Evolutionary conservation across 345 rosid species (phyloP).

Genomic region (Corchorus capsularis): DNA sequence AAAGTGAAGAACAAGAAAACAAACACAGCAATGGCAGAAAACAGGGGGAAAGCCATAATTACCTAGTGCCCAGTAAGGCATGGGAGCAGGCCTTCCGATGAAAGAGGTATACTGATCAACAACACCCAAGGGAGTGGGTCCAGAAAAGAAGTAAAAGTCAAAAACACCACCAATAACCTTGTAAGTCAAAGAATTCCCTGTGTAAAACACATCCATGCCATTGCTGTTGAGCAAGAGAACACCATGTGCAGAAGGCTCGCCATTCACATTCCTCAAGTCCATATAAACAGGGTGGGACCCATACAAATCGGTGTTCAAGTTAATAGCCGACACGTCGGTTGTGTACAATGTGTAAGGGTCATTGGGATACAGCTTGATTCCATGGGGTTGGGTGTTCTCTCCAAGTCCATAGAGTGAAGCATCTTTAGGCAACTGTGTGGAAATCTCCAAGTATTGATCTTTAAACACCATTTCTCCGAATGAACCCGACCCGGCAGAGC

Average conservation of each 20-base stretch:
- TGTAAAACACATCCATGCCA: conserved; percentile 95
- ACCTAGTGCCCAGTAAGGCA: conserved; percentile 99
- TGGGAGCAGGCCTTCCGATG: conserved; percentile 94
- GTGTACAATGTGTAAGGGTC: conserved; percentile 97
- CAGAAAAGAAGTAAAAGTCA: conserved; percentile 88
- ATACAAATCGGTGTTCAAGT: conserved; percentile 82
- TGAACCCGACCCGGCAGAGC: conserved; percentile 48
- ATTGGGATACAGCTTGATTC: conserved; percentile 82
- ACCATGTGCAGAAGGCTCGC: conserved; percentile 64
- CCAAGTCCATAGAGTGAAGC: conserved; percentile 93
- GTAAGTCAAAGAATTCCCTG: conserved; percentile 81
- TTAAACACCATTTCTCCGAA: conserved; percentile 78
- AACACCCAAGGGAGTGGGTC: conserved; percentile 71
- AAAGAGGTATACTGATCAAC: conserved; percentile 85
- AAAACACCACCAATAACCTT: conserved; percentile 92
- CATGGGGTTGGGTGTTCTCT: conserved; percentile 93
- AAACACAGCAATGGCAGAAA: not conserved
- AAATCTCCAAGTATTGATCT: conserved; percentile 95
- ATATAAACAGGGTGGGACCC: conserved; percentile 95
- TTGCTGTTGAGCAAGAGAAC: conserved; percentile 88
- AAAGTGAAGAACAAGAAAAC: not conserved
- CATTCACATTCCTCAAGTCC: conserved; percentile 89
- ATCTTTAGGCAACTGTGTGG: conserved; percentile 75
- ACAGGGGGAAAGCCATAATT: conserved; percentile 20
- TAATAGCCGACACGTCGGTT: conserved; percentile 76